Conservation (phyloP, 495 filamentous ascomycete species). For the Chlorociboria aeruginascens region DNA sequence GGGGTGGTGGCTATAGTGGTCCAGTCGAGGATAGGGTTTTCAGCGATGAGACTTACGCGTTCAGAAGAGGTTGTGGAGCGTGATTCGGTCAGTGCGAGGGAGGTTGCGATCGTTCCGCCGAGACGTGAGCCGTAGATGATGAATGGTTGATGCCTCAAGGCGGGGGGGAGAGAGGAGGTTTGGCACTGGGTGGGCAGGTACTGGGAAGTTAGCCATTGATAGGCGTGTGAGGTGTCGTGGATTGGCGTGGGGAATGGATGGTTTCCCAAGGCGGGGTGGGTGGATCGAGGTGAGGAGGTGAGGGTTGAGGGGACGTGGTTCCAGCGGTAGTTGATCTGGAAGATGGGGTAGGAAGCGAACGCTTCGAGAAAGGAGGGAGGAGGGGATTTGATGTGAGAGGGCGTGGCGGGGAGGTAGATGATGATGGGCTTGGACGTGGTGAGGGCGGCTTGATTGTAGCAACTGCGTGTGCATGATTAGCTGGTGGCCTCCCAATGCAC, state of each 20-base stretch:
- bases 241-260: constrained; percentile 29
- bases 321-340: constrained; percentile 19
- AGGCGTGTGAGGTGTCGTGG: constrained; percentile 35
- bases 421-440: constrained; percentile 3
- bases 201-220: constrained; percentile 20
- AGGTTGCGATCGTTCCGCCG: constrained; percentile 34
- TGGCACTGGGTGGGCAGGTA: background rate
- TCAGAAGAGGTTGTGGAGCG: constrained; percentile 12
- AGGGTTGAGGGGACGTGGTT: constrained; percentile 7
- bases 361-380: constrained; percentile 7
- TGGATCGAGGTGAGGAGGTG: background rate
- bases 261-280: background rate
- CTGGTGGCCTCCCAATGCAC: background rate
- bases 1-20: constrained; percentile 16
- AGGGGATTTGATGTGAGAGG: background rate
- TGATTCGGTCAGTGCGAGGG: constrained; percentile 36
- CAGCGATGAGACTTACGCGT: constrained; percentile 21
- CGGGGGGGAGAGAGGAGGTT: background rate
- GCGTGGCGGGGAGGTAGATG: constrained; percentile 15
- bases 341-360: constrained; percentile 4
- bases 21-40: constrained; percentile 44
- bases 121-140: constrained; percentile 39
- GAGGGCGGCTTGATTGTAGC: constrained; percentile 11
- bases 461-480: constrained; percentile 5
- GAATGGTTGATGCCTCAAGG: constrained; percentile 23